Conservation (phyloP, 2,329 filamentous ascomycete genomes). For the Verticillium tricorpus region DNA sequence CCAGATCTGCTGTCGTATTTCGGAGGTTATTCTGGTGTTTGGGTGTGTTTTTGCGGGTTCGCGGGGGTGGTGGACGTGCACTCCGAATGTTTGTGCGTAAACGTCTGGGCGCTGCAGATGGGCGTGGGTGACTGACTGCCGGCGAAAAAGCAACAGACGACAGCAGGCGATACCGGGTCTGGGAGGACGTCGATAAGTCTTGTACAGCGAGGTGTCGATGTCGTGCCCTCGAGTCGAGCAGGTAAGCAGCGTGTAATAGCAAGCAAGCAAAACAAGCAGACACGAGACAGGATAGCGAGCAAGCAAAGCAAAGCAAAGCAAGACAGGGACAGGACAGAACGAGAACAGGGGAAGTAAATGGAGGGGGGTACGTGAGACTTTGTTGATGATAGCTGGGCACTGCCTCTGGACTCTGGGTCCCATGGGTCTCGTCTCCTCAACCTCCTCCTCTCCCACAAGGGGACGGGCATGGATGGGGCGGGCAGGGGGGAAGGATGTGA, state of each 20-base stretch:
- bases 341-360: conserved; percentile 4
- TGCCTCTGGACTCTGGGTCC: neutral
- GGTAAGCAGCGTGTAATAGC: neutral
- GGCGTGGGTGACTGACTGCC: neutral
- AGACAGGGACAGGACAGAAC: neutral
- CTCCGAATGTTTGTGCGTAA: conserved; percentile 1
- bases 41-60: neutral
- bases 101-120: conserved; percentile 3
- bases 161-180: neutral
- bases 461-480: neutral
- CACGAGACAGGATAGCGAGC: neutral
- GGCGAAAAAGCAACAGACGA: neutral
- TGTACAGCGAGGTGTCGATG: neutral
- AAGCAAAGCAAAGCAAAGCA: conserved; percentile 6
- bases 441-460: neutral
- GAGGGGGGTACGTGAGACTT: neutral
- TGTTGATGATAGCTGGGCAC: neutral
- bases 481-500: conserved; percentile 1
- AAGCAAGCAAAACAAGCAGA: neutral
- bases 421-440: neutral
- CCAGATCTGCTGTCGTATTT: neutral
- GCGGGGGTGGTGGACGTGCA: conserved; percentile 1
- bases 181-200: neutral
- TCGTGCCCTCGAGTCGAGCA: neutral
- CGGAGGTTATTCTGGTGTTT: neutral